Evolutionary conservation across 352 stramenopile species (phyloP).

Genomic region (Albugo candida): DNA sequence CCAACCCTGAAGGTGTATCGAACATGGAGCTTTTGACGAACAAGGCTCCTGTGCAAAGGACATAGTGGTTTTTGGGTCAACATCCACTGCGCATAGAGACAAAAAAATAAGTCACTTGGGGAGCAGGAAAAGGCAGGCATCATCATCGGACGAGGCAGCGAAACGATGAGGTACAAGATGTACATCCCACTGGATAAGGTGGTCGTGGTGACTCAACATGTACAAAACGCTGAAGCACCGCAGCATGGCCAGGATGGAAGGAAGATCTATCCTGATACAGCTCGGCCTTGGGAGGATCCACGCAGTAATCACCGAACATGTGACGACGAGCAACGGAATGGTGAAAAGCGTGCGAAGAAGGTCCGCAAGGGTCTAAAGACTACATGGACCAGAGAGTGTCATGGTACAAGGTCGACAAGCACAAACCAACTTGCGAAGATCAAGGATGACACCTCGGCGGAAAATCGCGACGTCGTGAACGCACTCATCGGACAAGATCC

Average conservation of each 20-base stretch:
- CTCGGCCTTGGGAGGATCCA: too few species aligned
- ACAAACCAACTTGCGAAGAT: too few species aligned
- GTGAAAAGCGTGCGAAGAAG: background rate
- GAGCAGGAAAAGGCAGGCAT: background rate
- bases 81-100: slow-evolving; percentile 3
- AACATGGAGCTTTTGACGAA: slow-evolving; percentile 2
- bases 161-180: background rate
- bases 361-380: background rate
- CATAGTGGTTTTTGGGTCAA: slow-evolving; percentile 3
- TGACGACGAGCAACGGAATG: too few species aligned
- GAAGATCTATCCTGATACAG: too few species aligned
- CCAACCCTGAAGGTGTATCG: background rate
- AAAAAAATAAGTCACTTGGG: background rate
- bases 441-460: background rate
- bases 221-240: background rate
- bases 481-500: background rate
- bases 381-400: background rate
- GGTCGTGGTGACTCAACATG: background rate
- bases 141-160: slow-evolving; percentile 1
- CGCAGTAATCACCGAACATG: too few species aligned
- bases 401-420: background rate
- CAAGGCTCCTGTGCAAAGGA: background rate
- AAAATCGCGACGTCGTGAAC: background rate
- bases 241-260: background rate
- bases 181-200: too few species aligned